Percentiles rank a stretch among this genome's conserved stretches.
These are phyloP conservation scores for Curvularia eragrostidis DNA, from an alignment of 2,329 filamentous ascomycete genomes.

Conservation along the genomic window DNA sequence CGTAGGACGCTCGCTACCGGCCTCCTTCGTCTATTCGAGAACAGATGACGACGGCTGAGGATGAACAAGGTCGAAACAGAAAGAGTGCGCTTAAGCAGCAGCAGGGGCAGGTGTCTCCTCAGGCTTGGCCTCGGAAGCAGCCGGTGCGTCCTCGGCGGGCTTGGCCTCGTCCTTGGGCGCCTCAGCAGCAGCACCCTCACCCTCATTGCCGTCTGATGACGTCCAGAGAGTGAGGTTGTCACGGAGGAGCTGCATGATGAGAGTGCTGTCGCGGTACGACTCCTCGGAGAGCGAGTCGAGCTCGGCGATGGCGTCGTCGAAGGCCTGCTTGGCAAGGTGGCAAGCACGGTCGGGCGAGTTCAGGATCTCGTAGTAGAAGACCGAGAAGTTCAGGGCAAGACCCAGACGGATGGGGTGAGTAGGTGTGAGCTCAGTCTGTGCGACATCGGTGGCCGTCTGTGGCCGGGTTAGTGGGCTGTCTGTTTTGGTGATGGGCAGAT, in stretches of 20 bases:
- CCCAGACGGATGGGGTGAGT: slow-evolving; percentile 98
- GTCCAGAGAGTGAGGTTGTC: slow-evolving; percentile 99
- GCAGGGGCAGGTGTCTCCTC: slow-evolving; percentile 44
- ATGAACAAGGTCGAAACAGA: slow-evolving; percentile 45
- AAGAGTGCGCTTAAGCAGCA: slow-evolving; percentile 43
- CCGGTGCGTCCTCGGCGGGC: slow-evolving; percentile 58
- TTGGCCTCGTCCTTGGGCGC: slow-evolving; percentile 70
- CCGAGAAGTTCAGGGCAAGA: slow-evolving; percentile 97
- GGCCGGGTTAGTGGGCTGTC: slow-evolving; percentile 27
- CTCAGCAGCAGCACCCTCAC: slow-evolving; percentile 66
- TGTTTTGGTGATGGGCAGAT: slow-evolving; percentile 6
- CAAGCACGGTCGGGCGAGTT: slow-evolving; percentile 98
- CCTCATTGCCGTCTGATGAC: slow-evolving; percentile 86
- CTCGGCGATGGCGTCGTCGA: slow-evolving; percentile 98
- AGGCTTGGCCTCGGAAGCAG: slow-evolving; percentile 40
- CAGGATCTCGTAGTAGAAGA: slow-evolving; percentile 99
- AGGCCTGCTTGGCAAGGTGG: slow-evolving; percentile 98
- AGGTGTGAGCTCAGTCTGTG: slow-evolving; percentile 94
- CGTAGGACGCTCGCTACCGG: slow-evolving; percentile 48
- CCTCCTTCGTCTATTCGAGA: slow-evolving; percentile 42
- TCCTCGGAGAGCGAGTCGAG: slow-evolving; percentile 97
- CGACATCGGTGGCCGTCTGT: slow-evolving; percentile 95
- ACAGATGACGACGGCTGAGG: slow-evolving; percentile 43
- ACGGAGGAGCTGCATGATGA: slow-evolving; percentile 98
- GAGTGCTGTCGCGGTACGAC: slow-evolving; percentile 97